These are phyloP conservation scores for Lagenidium giganteum DNA, from an alignment of 352 stramenopile genomes.

Conservation along the genomic window DNA sequence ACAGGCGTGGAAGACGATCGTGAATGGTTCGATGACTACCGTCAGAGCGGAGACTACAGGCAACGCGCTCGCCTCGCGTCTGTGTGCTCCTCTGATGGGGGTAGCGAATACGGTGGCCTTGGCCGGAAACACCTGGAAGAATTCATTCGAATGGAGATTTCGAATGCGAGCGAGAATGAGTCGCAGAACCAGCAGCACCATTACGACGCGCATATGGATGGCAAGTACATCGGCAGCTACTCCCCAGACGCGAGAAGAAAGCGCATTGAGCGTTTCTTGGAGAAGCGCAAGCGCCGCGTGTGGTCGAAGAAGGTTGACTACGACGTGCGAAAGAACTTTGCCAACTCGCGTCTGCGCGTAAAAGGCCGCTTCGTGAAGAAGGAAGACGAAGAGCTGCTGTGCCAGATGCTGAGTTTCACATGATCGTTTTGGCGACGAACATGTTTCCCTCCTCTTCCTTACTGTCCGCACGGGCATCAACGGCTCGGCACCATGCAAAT, in stretches of 20 bases:
- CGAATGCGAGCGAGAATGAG: slow-evolving; percentile 54
- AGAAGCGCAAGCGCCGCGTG: slow-evolving; percentile 90
- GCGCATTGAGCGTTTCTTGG: slow-evolving; percentile 86
- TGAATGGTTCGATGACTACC: slow-evolving; percentile 53
- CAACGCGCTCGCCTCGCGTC: slow-evolving; percentile 63
- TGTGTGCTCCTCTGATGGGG: slow-evolving; percentile 68
- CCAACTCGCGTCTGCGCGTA: slow-evolving; percentile 95
- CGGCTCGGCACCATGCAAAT: too few species aligned
- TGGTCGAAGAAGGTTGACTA: slow-evolving; percentile 99
- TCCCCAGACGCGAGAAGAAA: slow-evolving; percentile 80
- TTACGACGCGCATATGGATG: slow-evolving; percentile 20
- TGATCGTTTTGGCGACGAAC: slow-evolving; percentile 14
- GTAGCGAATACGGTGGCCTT: slow-evolving; percentile 65
- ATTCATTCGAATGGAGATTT: slow-evolving; percentile 82
- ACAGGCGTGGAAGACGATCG: slow-evolving; percentile 66
- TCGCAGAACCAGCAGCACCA: slow-evolving; percentile 16
- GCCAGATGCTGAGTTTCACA: slow-evolving; percentile 76
- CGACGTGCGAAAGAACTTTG: slow-evolving; percentile 98
- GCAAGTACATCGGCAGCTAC: slow-evolving; percentile 86
- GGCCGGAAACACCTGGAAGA: slow-evolving; percentile 69
- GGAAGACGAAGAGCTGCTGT: slow-evolving; percentile 93
- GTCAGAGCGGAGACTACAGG: slow-evolving; percentile 56
- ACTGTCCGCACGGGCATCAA: too few species aligned
- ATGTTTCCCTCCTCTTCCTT: background rate
- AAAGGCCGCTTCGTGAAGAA: slow-evolving; percentile 99